phyloP scores from a whole-genome alignment of 2,329 filamentous ascomycete genomes.

The Epichloe glyceriae region DNA sequence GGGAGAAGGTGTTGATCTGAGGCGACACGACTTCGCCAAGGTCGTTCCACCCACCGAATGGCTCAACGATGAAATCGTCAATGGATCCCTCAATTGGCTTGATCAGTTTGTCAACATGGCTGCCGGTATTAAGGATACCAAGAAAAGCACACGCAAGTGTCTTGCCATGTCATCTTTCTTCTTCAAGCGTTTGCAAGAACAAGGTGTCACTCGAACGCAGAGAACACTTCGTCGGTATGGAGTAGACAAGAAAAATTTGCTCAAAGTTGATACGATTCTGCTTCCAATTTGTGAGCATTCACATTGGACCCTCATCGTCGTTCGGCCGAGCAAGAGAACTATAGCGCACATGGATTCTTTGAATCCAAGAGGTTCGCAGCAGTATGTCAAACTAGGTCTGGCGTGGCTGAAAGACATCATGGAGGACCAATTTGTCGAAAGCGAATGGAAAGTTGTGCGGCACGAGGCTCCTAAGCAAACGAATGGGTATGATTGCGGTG shows the following conservation, averaged over 20 bases:
- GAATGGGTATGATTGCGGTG: slow-evolving; percentile 65
- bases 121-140: slow-evolving; percentile 36
- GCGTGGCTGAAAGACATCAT: slow-evolving; percentile 48
- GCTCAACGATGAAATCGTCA: slow-evolving; percentile 69
- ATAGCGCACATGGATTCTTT: slow-evolving; percentile 62
- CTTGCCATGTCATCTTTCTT: slow-evolving; percentile 55
- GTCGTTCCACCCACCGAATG: slow-evolving; percentile 45
- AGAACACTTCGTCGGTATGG: slow-evolving; percentile 44
- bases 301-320: slow-evolving; percentile 62
- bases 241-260: slow-evolving; percentile 45
- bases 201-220: slow-evolving; percentile 33
- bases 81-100: slow-evolving; percentile 49
- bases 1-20: slow-evolving; percentile 36
- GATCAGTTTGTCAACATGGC: slow-evolving; percentile 44
- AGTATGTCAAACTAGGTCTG: slow-evolving; percentile 29
- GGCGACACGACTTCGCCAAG: slow-evolving; percentile 47
- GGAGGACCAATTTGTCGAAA: slow-evolving; percentile 34
- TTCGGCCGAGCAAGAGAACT: slow-evolving; percentile 45
- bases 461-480: slow-evolving; percentile 42
- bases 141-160: slow-evolving; percentile 40
- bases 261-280: slow-evolving; percentile 53
- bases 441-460: slow-evolving; percentile 47
- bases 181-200: slow-evolving; percentile 39
- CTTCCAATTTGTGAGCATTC: slow-evolving; percentile 51
- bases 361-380: slow-evolving; percentile 24